Evolutionary conservation across 1,284 basidiomycete species (phyloP), one percentile per base, ranked within the genome.

Genomic region (Exobasidium rhododendri): DNA sequence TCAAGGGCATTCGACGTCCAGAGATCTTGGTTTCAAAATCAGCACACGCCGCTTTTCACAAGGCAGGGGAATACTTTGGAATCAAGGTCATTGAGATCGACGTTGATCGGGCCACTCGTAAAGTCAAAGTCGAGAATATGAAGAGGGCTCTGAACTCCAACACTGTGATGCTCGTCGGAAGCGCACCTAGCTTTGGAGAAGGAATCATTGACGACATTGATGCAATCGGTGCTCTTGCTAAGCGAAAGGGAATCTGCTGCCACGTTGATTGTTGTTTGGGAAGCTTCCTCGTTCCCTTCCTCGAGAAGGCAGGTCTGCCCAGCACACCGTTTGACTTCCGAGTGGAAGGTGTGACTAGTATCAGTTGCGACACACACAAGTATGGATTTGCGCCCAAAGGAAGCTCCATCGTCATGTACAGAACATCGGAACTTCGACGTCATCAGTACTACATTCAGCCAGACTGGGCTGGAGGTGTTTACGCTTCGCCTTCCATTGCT

Each of bases 1-100:
- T 87, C 45, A 94, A 93, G 80, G 90, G 92, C 4, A 91, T 97
- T 75, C 91, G 85, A 0, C 85, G 90, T 66, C 94, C 94, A 0
- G 94, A 98, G 80, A 92, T 98, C 90, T 84, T 97, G 65, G 82
- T 97, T 6, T 89, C 92, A 0, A 83, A 85, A 0, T 89, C 91
- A 0, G 93, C 90, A 0, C 94, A 97, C 78, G 92, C 92, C 1
- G 94, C 94, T 0, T 98, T 98, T 78, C 88, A 92, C 83, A 98
- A 98, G 80, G 93, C 89, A 3, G 88, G 87, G 2, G 85, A 87
- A 29, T 97, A 97, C 82, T 87, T 98, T 74, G 86, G 86, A n/a
- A 87, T 97, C 83, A 97, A 94, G 82, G 83, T 96, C 1, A 92
- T 93, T 76, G 85, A 86, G 47, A 86, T 98, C 53, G 91, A 92